Conservation (phyloP, 2,329 filamentous ascomycete species). For the Cladophialophora carrionii region DNA sequence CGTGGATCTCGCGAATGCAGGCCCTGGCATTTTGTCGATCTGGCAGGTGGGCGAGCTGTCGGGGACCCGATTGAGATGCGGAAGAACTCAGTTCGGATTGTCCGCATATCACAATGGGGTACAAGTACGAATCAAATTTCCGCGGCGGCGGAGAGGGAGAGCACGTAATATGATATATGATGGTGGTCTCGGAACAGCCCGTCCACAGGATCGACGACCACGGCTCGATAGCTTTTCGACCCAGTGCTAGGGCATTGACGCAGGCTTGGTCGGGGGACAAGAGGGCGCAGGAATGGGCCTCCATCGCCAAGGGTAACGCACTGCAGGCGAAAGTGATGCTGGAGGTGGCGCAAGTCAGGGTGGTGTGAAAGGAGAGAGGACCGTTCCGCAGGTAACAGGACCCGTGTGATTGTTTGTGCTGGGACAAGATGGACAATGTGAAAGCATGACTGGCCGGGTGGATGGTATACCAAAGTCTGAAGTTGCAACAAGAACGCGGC, state of each 20-base stretch:
- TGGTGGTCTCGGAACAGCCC: conserved; percentile 13
- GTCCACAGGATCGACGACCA: neutral
- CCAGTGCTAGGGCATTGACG: neutral
- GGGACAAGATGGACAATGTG: neutral
- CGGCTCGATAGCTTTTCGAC: conserved; percentile 4
- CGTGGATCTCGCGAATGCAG: conserved; percentile 6
- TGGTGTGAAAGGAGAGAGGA: neutral
- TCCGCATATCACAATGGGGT: conserved; percentile 22
- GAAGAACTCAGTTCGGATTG: conserved; percentile 14
- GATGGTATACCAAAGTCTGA: conserved; percentile 1
- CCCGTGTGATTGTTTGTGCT: neutral
- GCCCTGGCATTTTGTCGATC: conserved; percentile 23
- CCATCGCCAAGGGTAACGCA: neutral
- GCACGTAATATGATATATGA: conserved; percentile 13
- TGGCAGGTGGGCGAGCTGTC: conserved; percentile 15
- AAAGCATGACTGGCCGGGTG: neutral
- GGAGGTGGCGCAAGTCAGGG: conserved; percentile 3
- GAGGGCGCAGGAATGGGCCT: neutral
- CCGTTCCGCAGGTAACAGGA: neutral
- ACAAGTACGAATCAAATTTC: conserved; percentile 34
- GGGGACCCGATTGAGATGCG: conserved; percentile 18
- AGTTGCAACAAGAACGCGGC: neutral
- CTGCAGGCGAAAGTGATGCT: neutral
- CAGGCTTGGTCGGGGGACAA: neutral
- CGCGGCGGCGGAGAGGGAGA: conserved; percentile 20